Evolutionary conservation across 768 basidiomycete genomes (phyloP).

Genomic region (Leucosporidium yakuticum): DNA sequence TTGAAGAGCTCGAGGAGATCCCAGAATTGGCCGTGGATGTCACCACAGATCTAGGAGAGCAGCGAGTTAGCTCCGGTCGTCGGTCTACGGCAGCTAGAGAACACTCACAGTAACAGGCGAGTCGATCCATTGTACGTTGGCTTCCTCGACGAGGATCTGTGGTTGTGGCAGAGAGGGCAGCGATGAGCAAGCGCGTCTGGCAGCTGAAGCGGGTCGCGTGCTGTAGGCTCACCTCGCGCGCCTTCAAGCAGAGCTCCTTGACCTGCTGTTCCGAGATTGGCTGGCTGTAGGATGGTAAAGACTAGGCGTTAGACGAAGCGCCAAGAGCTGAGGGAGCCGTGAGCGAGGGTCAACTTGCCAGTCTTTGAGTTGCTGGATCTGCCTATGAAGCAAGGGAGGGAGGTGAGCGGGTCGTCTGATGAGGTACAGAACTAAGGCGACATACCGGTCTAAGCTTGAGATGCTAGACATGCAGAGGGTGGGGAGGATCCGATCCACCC

Average conservation of each 20-base stretch:
- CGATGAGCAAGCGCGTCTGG: background rate
- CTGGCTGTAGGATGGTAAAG: constrained; percentile 50
- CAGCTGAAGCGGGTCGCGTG: background rate
- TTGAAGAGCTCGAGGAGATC: constrained; percentile 69
- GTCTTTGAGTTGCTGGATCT: constrained; percentile 86
- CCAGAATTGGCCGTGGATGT: constrained; percentile 98
- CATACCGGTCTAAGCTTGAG: constrained; percentile 27
- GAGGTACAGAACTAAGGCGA: background rate
- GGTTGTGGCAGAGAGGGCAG: background rate
- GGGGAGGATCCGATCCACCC: no score
- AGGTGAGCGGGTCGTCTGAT: background rate
- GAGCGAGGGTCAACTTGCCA: constrained; percentile 42
- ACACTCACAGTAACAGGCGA: constrained; percentile 70
- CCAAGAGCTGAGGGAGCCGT: background rate
- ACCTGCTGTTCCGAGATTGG: constrained; percentile 94
- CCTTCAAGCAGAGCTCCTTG: constrained; percentile 89
- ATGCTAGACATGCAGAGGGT: background rate
- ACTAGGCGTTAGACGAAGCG: background rate
- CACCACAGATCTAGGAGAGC: constrained; percentile 54
- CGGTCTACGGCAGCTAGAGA: background rate
- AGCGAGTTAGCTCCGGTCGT: background rate
- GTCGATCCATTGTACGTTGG: constrained; percentile 92
- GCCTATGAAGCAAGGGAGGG: constrained; percentile 51
- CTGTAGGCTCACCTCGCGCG: constrained; percentile 56
- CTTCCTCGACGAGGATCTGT: constrained; percentile 60